Percentiles rank a stretch among this genome's conserved stretches.
These are phyloP conservation scores for Starmerella bacillaris DNA, from an alignment of 805 yeast species.

Conservation along the genomic window DNA sequence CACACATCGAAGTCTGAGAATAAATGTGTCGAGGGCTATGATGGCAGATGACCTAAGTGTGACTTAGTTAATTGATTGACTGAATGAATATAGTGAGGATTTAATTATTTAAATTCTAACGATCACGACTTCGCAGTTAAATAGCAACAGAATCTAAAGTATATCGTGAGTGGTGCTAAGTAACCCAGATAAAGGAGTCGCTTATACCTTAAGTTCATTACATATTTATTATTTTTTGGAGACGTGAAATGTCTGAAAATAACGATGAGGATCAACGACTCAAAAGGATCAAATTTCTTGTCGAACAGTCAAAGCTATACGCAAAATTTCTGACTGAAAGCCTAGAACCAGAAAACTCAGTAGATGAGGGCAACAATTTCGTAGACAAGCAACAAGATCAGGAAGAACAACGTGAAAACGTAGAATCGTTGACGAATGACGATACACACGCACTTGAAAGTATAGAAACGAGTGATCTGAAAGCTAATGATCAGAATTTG, in stretches of 20 bases:
- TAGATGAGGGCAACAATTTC: conserved; percentile 19
- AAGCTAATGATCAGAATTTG: no score
- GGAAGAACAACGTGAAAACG: not conserved
- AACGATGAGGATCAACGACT: conserved; percentile 41
- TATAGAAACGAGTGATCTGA: not conserved
- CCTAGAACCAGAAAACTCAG: conserved; percentile 20
- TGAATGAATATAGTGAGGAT: no score
- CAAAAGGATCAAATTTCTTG: conserved; percentile 48
- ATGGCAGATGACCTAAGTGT: no score
- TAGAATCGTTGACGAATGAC: not conserved
- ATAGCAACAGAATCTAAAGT: no score
- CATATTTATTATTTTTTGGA: not conserved
- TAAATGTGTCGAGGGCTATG: no score
- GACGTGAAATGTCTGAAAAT: conserved; percentile 4
- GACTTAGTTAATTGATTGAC: no score
- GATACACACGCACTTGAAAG: not conserved
- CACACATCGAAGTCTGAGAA: no score
- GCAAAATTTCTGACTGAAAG: conserved; percentile 74
- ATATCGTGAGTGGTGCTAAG: no score
- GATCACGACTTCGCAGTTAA: no score
- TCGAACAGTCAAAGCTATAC: conserved; percentile 75
- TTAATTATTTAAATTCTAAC: no score
- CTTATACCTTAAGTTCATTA: no score
- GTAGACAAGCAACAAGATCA: conserved; percentile 14
- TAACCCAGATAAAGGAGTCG: no score